These are phyloP conservation scores for Colletotrichum filicis DNA, from an alignment of 2,329 filamentous ascomycete species.

Conservation along the genomic window DNA sequence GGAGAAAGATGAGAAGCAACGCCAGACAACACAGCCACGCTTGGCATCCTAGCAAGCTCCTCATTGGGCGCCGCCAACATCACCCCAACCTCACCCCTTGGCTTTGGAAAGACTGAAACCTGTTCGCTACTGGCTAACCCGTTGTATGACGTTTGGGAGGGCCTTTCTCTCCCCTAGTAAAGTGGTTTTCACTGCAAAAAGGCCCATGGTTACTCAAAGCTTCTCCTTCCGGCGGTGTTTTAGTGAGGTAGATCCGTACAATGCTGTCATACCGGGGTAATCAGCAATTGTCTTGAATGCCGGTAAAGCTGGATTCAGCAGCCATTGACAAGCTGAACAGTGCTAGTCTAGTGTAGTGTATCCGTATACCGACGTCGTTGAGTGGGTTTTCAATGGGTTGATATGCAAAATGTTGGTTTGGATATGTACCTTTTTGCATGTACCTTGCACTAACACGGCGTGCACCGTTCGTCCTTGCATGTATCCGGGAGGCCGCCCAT, in stretches of 20 bases:
- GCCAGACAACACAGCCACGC: constrained; percentile 35
- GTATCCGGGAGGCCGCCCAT: constrained; percentile 7
- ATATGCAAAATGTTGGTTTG: background rate
- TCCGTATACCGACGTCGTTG: background rate
- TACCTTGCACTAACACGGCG: background rate
- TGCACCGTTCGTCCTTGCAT: background rate
- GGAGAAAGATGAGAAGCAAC: constrained; percentile 31
- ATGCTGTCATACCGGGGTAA: constrained; percentile 3
- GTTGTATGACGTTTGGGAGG: constrained; percentile 28
- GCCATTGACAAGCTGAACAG: background rate
- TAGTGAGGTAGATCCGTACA: background rate
- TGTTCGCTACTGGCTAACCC: constrained; percentile 20
- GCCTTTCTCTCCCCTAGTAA: background rate
- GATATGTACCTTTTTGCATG: background rate
- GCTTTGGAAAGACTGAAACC: constrained; percentile 29
- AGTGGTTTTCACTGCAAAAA: background rate
- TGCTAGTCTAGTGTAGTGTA: background rate
- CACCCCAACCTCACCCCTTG: background rate
- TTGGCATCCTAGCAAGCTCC: constrained; percentile 18
- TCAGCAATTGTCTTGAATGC: background rate
- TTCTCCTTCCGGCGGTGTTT: background rate
- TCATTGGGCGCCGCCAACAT: constrained; percentile 16
- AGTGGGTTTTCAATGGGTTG: background rate
- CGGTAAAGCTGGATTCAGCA: background rate
- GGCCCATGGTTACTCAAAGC: background rate